These are phyloP conservation scores for Mycena sp. DNA, from an alignment of 1,284 basidiomycete species.

Conservation along the genomic window DNA sequence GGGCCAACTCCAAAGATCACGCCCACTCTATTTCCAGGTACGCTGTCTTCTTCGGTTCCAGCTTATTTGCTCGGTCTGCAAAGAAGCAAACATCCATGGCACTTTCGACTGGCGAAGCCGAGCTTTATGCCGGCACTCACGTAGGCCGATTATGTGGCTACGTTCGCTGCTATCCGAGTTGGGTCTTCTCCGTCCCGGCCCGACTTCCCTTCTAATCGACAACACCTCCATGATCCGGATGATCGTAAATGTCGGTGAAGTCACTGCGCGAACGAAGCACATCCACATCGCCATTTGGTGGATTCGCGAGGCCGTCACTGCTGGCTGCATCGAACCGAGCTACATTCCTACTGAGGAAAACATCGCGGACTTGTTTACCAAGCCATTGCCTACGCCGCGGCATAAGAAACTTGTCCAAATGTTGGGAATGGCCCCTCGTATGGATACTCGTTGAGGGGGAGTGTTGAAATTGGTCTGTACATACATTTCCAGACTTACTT, in stretches of 20 bases:
- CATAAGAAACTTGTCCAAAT: background rate
- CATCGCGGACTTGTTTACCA: background rate
- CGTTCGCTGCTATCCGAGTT: constrained; percentile 37
- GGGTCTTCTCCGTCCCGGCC: constrained; percentile 16
- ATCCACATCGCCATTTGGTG: too few relatives aligned
- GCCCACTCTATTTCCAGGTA: constrained; percentile 20
- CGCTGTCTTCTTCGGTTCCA: too few relatives aligned
- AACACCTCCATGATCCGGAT: constrained; percentile 48
- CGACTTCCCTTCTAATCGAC: constrained; percentile 40
- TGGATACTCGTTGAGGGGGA: too few relatives aligned
- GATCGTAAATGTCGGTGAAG: constrained; percentile 36
- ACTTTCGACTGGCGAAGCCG: constrained; percentile 37
- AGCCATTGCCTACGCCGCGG: background rate
- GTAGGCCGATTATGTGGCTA: constrained; percentile 38
- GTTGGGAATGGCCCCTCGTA: background rate
- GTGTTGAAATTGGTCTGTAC: background rate
- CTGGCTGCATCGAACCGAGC: background rate
- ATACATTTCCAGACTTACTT: background rate
- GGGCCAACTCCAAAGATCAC: constrained; percentile 9
- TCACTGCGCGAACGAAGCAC: too few relatives aligned
- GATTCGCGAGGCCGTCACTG: background rate
- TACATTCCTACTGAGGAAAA: background rate
- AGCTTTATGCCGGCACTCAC: constrained; percentile 39
- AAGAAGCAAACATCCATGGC: constrained; percentile 42
- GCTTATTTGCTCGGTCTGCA: constrained; percentile 37